A percentile compares a stretch with the other conserved stretches of the same genome.
These are phyloP conservation scores for Fusarium piperis DNA, from an alignment of 2,329 filamentous ascomycete species.

Conservation along the genomic window DNA sequence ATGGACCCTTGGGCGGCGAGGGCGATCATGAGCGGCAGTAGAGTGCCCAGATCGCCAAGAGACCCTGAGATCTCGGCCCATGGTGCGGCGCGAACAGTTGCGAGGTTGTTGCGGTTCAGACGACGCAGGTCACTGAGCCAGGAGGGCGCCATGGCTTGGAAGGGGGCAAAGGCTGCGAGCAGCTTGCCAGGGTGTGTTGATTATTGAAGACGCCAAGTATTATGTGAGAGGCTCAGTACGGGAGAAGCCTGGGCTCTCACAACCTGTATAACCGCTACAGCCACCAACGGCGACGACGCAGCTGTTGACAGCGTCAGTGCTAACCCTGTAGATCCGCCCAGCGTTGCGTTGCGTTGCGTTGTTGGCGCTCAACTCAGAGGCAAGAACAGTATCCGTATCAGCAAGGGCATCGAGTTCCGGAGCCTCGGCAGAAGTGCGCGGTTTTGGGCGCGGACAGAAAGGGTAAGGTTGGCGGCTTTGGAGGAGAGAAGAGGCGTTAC, in stretches of 20 bases:
- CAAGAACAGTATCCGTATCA: background rate
- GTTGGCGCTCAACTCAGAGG: background rate
- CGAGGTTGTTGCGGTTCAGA: slow-evolving; percentile 58
- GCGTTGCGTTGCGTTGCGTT: background rate
- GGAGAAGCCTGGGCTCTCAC: background rate
- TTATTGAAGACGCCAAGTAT: background rate
- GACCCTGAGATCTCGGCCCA: slow-evolving; percentile 86
- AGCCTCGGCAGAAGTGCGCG: slow-evolving; percentile 6
- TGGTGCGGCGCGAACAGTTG: slow-evolving; percentile 58
- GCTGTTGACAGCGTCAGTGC: background rate
- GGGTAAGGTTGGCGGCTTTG: background rate
- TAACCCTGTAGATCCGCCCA: background rate
- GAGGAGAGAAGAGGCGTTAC: background rate
- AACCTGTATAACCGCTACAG: background rate
- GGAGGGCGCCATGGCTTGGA: slow-evolving; percentile 31
- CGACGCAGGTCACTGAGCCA: slow-evolving; percentile 45
- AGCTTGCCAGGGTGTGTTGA: background rate
- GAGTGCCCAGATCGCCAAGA: slow-evolving; percentile 86
- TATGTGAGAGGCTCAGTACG: background rate
- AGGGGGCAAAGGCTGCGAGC: background rate
- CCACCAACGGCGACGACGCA: background rate
- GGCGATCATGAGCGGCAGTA: slow-evolving; percentile 89
- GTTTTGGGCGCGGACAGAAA: background rate
- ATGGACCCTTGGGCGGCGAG: slow-evolving; percentile 82
- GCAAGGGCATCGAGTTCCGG: background rate